phyloP scores from a whole-genome alignment of 179 eudicot genomes.

The Spergularia azorica region DNA sequence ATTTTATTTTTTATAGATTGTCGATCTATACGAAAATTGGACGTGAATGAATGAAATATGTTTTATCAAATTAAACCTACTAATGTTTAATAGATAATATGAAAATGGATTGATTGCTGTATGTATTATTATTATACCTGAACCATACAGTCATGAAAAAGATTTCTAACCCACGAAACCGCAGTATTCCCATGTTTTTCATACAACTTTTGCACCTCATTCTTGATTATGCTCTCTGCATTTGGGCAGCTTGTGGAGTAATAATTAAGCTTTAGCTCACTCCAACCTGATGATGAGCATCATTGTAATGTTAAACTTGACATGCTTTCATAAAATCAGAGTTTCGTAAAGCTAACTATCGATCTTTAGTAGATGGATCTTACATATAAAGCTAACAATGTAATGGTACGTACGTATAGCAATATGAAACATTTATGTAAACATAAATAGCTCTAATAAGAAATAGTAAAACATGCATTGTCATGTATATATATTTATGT shows the following conservation, averaged over 20 bases:
- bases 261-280: slow-evolving; percentile 52
- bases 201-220: slow-evolving; percentile 52
- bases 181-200: slow-evolving; percentile 80
- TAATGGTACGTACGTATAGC: no score
- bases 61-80: no score
- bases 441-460: no score
- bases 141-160: slow-evolving; percentile 86
- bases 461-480: no score
- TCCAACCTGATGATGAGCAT: slow-evolving; percentile 25
- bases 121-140: slow-evolving; percentile 33
- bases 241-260: slow-evolving; percentile 68
- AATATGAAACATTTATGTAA: no score
- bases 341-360: background rate
- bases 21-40: no score
- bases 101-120: no score
- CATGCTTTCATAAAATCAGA: background rate
- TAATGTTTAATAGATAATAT: no score
- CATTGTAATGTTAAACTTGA: background rate
- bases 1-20: no score
- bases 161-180: slow-evolving; percentile 75
- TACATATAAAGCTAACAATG: no score
- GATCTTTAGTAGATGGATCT: background rate
- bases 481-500: no score
- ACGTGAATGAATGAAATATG: no score
- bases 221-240: slow-evolving; percentile 64